Conservation (phyloP, 306 rosid genomes). For the Vigna nakashimae region DNA sequence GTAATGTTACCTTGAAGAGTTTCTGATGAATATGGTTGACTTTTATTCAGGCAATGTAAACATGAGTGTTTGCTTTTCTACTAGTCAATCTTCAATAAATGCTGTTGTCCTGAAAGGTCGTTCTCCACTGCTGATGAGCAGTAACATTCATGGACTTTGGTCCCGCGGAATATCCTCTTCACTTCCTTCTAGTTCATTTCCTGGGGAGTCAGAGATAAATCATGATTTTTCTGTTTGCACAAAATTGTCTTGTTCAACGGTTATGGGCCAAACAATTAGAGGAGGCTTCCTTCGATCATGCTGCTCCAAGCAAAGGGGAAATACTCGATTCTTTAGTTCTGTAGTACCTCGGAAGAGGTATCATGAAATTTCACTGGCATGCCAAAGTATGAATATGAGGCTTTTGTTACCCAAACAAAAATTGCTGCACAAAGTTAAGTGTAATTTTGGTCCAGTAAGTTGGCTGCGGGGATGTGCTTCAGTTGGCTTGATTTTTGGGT, state of each 20-base stretch:
- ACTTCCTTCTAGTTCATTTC: slow-evolving; percentile 48
- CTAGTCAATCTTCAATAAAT: slow-evolving; percentile 55
- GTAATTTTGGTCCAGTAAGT: slow-evolving; percentile 54
- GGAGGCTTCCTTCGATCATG: slow-evolving; percentile 61
- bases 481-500: slow-evolving; percentile 71
- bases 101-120: slow-evolving; percentile 56
- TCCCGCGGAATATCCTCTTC: slow-evolving; percentile 58
- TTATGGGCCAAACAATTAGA: slow-evolving; percentile 54
- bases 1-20: slow-evolving; percentile 18
- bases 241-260: slow-evolving; percentile 50
- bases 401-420: slow-evolving; percentile 61
- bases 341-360: slow-evolving; percentile 49
- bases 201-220: slow-evolving; percentile 51
- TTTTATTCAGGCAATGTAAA: slow-evolving; percentile 67
- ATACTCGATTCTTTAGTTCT: slow-evolving; percentile 42
- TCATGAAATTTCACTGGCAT: slow-evolving; percentile 60
- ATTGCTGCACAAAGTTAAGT: slow-evolving; percentile 59
- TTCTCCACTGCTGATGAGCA: slow-evolving; percentile 62
- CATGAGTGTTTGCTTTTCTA: slow-evolving; percentile 60
- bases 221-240: slow-evolving; percentile 54
- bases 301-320: slow-evolving; percentile 60
- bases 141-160: slow-evolving; percentile 61
- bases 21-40: slow-evolving; percentile 45
- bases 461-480: slow-evolving; percentile 72
- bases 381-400: slow-evolving; percentile 65